phyloP scores from a whole-genome alignment of 108 stramenopile species.

The Conticribra guillardii region DNA sequence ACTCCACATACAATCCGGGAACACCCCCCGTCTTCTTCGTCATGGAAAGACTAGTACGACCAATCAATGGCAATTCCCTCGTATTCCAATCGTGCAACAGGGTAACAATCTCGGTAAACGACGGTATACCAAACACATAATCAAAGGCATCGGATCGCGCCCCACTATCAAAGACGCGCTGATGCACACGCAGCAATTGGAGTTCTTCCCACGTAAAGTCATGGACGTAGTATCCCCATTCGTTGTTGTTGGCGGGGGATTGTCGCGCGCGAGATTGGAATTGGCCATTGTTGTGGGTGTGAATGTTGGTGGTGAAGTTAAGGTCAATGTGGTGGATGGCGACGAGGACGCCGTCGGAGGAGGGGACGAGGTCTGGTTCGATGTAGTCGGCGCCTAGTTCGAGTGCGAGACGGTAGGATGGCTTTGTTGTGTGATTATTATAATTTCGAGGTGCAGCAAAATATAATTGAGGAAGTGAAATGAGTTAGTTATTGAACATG shows the following conservation, averaged over 20 bases:
- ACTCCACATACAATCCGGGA: conserved; percentile 59
- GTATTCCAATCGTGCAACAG: conserved; percentile 67
- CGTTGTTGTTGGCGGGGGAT: conserved; percentile 17
- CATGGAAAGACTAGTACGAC: too few relatives aligned
- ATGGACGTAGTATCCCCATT: conserved; percentile 60
- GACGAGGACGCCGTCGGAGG: conserved; percentile 56
- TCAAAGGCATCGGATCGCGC: conserved; percentile 53
- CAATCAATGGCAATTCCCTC: conserved; percentile 32
- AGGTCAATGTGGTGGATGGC: conserved; percentile 74
- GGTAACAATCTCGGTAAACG: conserved; percentile 65
- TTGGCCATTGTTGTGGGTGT: conserved; percentile 29
- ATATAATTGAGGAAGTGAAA: too few relatives aligned
- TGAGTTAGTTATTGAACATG: too few relatives aligned
- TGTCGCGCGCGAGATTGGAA: conserved; percentile 16
- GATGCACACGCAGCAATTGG: conserved; percentile 53
- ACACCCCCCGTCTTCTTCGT: conserved; percentile 26
- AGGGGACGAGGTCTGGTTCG: conserved; percentile 79
- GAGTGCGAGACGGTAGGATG: conserved; percentile 76
- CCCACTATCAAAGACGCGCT: conserved; percentile 43
- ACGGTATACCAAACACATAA: conserved; percentile 66
- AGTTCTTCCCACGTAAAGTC: conserved; percentile 77
- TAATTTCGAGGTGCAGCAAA: too few relatives aligned
- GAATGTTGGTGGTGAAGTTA: conserved; percentile 75
- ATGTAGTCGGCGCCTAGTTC: conserved; percentile 86
- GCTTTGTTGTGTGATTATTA: background rate